These are phyloP conservation scores for Aspergillus arachidicola DNA, from an alignment of 2,329 filamentous ascomycete species.

Conservation along the genomic window DNA sequence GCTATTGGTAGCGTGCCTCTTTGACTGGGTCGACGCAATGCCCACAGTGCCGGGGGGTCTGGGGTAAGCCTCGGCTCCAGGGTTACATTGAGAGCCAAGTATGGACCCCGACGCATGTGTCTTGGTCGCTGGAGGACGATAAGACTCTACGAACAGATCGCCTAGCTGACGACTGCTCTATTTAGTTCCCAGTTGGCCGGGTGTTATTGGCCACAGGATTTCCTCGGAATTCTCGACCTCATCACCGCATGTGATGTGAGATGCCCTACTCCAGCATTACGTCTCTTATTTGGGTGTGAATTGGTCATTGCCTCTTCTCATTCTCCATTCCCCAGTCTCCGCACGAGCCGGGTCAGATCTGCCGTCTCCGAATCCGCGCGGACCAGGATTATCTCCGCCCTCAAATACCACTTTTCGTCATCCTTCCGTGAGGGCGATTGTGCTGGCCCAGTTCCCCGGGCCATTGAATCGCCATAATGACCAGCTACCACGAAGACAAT, in stretches of 20 bases:
- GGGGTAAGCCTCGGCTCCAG: constrained; percentile 3
- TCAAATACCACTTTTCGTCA: constrained; percentile 1
- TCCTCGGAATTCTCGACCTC: not conserved
- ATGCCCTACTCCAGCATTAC: not conserved
- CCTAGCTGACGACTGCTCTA: not conserved
- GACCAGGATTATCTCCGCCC: not conserved
- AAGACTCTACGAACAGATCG: not conserved
- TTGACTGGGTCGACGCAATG: not conserved
- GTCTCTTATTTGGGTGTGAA: not conserved
- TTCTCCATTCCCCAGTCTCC: not conserved
- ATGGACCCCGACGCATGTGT: not conserved
- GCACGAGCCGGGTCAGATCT: constrained; percentile 1
- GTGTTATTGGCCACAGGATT: not conserved
- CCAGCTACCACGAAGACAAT: not conserved
- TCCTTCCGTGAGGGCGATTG: not conserved
- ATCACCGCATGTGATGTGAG: not conserved
- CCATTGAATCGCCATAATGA: not conserved
- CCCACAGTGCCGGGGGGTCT: not conserved
- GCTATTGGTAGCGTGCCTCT: not conserved
- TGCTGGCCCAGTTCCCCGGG: not conserved
- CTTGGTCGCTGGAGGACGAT: not conserved
- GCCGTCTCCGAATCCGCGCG: not conserved
- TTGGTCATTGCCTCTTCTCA: not conserved
- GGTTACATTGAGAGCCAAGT: not conserved
- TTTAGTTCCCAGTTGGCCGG: not conserved